phyloP scores from a whole-genome alignment of 768 basidiomycete genomes.

The Calocera cornea region DNA sequence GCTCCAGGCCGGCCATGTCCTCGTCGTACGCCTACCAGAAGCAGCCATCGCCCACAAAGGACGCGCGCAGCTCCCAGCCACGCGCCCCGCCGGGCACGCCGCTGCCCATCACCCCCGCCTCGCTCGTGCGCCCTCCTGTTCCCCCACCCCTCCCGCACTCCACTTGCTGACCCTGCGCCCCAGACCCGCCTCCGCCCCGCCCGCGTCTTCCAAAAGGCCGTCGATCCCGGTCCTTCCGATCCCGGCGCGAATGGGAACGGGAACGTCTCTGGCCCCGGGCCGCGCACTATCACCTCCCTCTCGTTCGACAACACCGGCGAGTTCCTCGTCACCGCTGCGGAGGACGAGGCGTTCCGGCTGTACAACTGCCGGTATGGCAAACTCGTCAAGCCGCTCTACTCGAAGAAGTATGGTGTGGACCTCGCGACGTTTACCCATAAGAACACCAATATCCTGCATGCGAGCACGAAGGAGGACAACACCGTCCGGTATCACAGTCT shows the following conservation, averaged over 20 bases:
- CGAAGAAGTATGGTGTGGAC: constrained; percentile 95
- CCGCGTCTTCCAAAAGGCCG: constrained; percentile 70
- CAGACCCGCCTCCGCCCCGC: constrained; percentile 73
- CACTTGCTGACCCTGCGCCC: not conserved
- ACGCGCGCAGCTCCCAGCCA: not conserved
- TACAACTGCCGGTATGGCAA: constrained; percentile 86
- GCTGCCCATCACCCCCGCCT: constrained; percentile 7
- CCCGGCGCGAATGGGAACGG: too few relatives aligned
- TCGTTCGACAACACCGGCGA: constrained; percentile 87
- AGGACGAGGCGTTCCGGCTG: constrained; percentile 84
- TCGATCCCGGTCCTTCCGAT: constrained; percentile 46
- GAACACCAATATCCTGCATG: constrained; percentile 67
- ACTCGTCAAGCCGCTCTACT: constrained; percentile 67
- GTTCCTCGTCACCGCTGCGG: constrained; percentile 67
- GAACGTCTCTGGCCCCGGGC: constrained; percentile 28
- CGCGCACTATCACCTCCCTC: constrained; percentile 72
- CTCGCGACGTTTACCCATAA: constrained; percentile 92
- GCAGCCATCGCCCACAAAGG: constrained; percentile 10
- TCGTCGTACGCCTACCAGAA: constrained; percentile 33
- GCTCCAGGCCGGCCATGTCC: constrained; percentile 35
- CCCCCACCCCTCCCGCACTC: too few relatives aligned
- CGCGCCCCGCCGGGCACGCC: not conserved
- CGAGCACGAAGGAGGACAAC: constrained; percentile 91
- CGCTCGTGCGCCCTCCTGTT: constrained; percentile 5
- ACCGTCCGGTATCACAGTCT: constrained; percentile 87